These are phyloP conservation scores for Lactifluus hygrophoroides DNA, from an alignment of 768 basidiomycete species.

Conservation along the genomic window DNA sequence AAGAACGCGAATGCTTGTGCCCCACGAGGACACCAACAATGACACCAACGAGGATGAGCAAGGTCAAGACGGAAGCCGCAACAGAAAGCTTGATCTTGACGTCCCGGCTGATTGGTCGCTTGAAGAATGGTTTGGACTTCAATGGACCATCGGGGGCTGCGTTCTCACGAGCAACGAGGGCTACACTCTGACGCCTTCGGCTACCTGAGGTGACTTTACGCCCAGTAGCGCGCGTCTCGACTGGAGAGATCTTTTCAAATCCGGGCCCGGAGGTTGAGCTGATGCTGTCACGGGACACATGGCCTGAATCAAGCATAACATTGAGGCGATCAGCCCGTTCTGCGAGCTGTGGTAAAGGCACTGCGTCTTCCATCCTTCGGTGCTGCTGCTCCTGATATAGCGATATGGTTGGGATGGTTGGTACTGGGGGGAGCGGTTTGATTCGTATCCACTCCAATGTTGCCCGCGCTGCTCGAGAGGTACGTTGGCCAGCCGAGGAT, in stretches of 20 bases:
- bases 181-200: slow-evolving; percentile 3
- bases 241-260: not conserved
- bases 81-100: slow-evolving; percentile 15
- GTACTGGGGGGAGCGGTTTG: slow-evolving; percentile 56
- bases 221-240: not conserved
- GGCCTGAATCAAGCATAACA: slow-evolving; percentile 44
- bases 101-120: slow-evolving; percentile 8
- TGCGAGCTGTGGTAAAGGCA: slow-evolving; percentile 45
- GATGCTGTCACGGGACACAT: slow-evolving; percentile 42
- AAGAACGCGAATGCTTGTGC: slow-evolving; percentile 22
- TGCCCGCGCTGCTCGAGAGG: slow-evolving; percentile 4
- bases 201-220: not conserved
- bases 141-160: not conserved
- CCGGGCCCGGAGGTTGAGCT: slow-evolving; percentile 15
- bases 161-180: not conserved
- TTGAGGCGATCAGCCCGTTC: slow-evolving; percentile 42
- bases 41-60: slow-evolving; percentile 33
- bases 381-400: slow-evolving; percentile 35
- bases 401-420: slow-evolving; percentile 40
- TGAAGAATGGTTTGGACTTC: slow-evolving; percentile 5
- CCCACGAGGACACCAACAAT: slow-evolving; percentile 38
- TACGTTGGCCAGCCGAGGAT: slow-evolving; percentile 26
- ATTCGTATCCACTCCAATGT: slow-evolving; percentile 31
- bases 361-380: slow-evolving; percentile 37
- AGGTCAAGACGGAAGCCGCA: slow-evolving; percentile 18